These are phyloP conservation scores for Hyphochytrium catenoides DNA, from an alignment of 352 stramenopile genomes.

Conservation along the genomic window DNA sequence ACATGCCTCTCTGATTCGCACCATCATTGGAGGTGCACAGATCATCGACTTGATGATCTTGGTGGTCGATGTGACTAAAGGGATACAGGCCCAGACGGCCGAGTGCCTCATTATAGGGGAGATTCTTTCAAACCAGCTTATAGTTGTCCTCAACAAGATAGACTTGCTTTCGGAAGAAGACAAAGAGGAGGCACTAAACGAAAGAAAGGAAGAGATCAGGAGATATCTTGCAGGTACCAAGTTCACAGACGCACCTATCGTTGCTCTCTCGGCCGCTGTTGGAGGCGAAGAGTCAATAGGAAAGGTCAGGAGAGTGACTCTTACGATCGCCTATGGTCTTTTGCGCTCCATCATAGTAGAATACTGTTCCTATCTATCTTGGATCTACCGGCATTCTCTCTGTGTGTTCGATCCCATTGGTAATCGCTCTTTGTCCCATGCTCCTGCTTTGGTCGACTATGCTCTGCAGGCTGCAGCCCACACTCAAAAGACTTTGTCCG, in stretches of 20 bases:
- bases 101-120: slow-evolving; percentile 91
- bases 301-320: too few species aligned
- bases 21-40: slow-evolving; percentile 92
- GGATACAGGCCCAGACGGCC: slow-evolving; percentile 92
- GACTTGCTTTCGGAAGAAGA: slow-evolving; percentile 66
- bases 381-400: too few species aligned
- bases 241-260: slow-evolving; percentile 49
- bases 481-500: too few species aligned
- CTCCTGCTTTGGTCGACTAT: too few species aligned
- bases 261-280: slow-evolving; percentile 40
- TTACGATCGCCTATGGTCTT: too few species aligned
- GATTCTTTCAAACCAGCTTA: slow-evolving; percentile 52
- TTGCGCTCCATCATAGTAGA: too few species aligned
- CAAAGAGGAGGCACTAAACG: slow-evolving; percentile 23
- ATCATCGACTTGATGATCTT: slow-evolving; percentile 98
- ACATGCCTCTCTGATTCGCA: slow-evolving; percentile 93
- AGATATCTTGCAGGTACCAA: slow-evolving; percentile 29
- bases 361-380: too few species aligned
- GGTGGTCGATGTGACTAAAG: slow-evolving; percentile 87
- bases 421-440: too few species aligned
- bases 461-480: too few species aligned
- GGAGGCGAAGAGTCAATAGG: slow-evolving; percentile 15
- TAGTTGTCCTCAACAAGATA: slow-evolving; percentile 94
- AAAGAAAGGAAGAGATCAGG: slow-evolving; percentile 39
- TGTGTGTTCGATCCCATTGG: too few species aligned